phyloP scores from a whole-genome alignment of 2,329 filamentous ascomycete species.

The Penicillium sp. region DNA sequence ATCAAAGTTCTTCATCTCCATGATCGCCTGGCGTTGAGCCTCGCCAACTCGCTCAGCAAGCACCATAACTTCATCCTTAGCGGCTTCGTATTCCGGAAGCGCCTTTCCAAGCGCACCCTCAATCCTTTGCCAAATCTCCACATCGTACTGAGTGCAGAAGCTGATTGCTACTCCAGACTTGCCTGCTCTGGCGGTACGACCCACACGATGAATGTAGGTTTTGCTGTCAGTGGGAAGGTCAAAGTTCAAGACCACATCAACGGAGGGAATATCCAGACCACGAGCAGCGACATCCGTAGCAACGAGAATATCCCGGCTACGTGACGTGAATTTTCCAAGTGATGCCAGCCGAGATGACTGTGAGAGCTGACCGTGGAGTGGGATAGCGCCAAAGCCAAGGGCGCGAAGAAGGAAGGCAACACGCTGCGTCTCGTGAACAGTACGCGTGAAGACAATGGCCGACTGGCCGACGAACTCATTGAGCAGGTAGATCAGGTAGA shows the following conservation, averaged over 20 bases:
- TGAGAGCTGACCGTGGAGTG: conserved; percentile 88
- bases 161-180: conserved; percentile 82
- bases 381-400: conserved; percentile 88
- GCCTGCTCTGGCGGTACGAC: conserved; percentile 84
- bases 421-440: conserved; percentile 88
- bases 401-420: conserved; percentile 81
- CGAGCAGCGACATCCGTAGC: conserved; percentile 93
- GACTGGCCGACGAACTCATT: conserved; percentile 88
- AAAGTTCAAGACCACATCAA: conserved; percentile 85
- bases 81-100: conserved; percentile 69
- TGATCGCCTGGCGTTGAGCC: conserved; percentile 78
- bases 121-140: conserved; percentile 80
- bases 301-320: conserved; percentile 80
- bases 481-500: conserved; percentile 83
- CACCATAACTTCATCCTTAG: conserved; percentile 85
- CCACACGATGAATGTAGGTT: conserved; percentile 89
- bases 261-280: conserved; percentile 90
- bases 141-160: conserved; percentile 86
- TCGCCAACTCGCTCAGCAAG: conserved; percentile 79
- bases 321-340: conserved; percentile 79
- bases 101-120: conserved; percentile 82
- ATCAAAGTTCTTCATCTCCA: conserved; percentile 80
- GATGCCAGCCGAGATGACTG: conserved; percentile 87
- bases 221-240: conserved; percentile 85
- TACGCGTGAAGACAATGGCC: conserved; percentile 88